Evolutionary conservation across 257 asterid species (phyloP).

Genomic region (Salvia hispanica): DNA sequence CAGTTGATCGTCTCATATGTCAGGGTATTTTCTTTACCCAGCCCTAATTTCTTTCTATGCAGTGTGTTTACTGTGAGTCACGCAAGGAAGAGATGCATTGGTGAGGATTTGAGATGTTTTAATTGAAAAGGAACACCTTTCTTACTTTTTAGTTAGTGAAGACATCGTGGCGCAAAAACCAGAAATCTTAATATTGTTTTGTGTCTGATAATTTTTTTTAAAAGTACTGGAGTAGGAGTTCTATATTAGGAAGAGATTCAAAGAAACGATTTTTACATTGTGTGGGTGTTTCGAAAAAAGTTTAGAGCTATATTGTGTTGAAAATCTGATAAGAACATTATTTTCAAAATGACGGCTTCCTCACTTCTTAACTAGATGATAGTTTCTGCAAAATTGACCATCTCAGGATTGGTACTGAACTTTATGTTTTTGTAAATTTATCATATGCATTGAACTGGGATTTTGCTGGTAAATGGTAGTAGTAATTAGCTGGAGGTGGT

Average conservation of each 20-base stretch:
- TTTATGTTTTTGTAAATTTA: not conserved
- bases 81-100: slow-evolving; percentile 2
- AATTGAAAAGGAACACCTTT: not conserved
- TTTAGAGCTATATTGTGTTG: not conserved
- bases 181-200: slow-evolving; percentile 8
- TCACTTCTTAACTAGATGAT: not conserved
- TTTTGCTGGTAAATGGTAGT: not conserved
- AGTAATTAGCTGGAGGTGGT: slow-evolving; percentile 6
- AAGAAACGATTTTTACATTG: not conserved
- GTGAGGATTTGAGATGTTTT: slow-evolving; percentile 21
- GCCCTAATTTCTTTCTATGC: slow-evolving; percentile 25
- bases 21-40: slow-evolving; percentile 58
- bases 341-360: not conserved
- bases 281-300: too few relatives aligned
- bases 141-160: slow-evolving; percentile 8
- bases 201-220: not conserved
- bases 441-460: not conserved
- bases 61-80: not conserved
- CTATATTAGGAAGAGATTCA: not conserved
- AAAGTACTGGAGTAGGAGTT: not conserved
- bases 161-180: slow-evolving; percentile 7
- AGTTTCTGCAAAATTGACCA: not conserved
- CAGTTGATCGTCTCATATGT: slow-evolving; percentile 72
- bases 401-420: not conserved
- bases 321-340: not conserved